Conservation (phyloP, 1,284 basidiomycete genomes). For the Naganishia liquefaciens region DNA sequence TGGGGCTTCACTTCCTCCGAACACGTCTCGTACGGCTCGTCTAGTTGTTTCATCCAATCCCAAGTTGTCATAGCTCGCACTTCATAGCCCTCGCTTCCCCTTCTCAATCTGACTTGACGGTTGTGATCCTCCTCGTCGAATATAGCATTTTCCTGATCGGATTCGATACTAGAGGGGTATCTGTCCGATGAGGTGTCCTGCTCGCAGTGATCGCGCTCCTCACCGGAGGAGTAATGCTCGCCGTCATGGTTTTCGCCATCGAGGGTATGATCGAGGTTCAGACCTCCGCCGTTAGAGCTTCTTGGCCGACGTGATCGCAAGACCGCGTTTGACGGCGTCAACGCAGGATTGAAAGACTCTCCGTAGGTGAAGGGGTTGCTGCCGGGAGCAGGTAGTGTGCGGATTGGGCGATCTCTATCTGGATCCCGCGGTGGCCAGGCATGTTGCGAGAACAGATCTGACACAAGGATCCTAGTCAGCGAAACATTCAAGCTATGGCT, state of each 20-base stretch:
- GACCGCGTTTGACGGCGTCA: slow-evolving; percentile 64
- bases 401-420: slow-evolving; percentile 43
- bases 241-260: slow-evolving; percentile 50
- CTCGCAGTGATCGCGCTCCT: slow-evolving; percentile 44
- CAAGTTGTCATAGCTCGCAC: slow-evolving; percentile 36
- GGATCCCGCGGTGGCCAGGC: slow-evolving; percentile 60
- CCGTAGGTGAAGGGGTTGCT: slow-evolving; percentile 81
- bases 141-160: slow-evolving; percentile 46
- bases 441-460: slow-evolving; percentile 54
- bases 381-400: slow-evolving; percentile 52
- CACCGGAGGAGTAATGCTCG: slow-evolving; percentile 59
- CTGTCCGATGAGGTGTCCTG: slow-evolving; percentile 41
- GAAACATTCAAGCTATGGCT: slow-evolving; percentile 25
- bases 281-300: slow-evolving; percentile 24
- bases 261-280: slow-evolving; percentile 31
- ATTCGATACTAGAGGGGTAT: slow-evolving; percentile 54
- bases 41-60: slow-evolving; percentile 13
- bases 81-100: slow-evolving; percentile 48
- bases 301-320: slow-evolving; percentile 36
- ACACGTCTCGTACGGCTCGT: background rate
- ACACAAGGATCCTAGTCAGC: slow-evolving; percentile 9
- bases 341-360: slow-evolving; percentile 68
- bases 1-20: too few species aligned
- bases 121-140: slow-evolving; percentile 45
- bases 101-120: slow-evolving; percentile 35